Evolutionary conservation across 2,329 filamentous ascomycete genomes (phyloP).

Genomic region (Pseudodiploospora longispora): DNA sequence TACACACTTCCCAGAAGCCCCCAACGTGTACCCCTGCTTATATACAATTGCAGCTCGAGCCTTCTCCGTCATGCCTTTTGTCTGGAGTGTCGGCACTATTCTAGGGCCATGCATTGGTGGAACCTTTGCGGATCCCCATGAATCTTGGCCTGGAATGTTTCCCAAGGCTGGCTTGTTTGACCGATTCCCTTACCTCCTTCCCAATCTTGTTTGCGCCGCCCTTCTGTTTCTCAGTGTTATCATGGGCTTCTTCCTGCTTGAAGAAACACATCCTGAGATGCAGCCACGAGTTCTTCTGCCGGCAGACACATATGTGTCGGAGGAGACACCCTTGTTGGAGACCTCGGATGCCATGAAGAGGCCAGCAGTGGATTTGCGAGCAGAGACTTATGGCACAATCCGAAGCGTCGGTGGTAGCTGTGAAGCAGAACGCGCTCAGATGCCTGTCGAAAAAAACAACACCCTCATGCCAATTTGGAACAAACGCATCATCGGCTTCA

Average conservation of each 20-base stretch:
- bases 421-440: slow-evolving; percentile 26
- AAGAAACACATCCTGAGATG: slow-evolving; percentile 86
- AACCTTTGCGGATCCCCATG: slow-evolving; percentile 69
- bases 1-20: slow-evolving; percentile 17
- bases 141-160: slow-evolving; percentile 65
- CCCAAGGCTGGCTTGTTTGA: slow-evolving; percentile 62
- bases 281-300: slow-evolving; percentile 44
- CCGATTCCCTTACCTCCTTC: slow-evolving; percentile 76
- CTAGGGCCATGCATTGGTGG: slow-evolving; percentile 84
- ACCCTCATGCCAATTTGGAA: slow-evolving; percentile 38
- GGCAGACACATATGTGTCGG: slow-evolving; percentile 44
- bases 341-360: slow-evolving; percentile 68
- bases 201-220: slow-evolving; percentile 74
- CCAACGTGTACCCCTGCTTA: background rate
- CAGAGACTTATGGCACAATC: slow-evolving; percentile 76
- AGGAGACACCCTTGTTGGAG: slow-evolving; percentile 67
- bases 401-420: slow-evolving; percentile 37
- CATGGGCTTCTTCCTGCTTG: slow-evolving; percentile 69
- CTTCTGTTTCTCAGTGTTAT: slow-evolving; percentile 73
- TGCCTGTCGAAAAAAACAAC: slow-evolving; percentile 24
- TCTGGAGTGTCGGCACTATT: slow-evolving; percentile 87
- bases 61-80: slow-evolving; percentile 88
- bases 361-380: slow-evolving; percentile 62
- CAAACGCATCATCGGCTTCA: slow-evolving; percentile 63
- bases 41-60: slow-evolving; percentile 54